These are phyloP conservation scores for Kodamaea hsintzibuensis DNA, from an alignment of 805 yeast genomes.

Conservation along the genomic window DNA sequence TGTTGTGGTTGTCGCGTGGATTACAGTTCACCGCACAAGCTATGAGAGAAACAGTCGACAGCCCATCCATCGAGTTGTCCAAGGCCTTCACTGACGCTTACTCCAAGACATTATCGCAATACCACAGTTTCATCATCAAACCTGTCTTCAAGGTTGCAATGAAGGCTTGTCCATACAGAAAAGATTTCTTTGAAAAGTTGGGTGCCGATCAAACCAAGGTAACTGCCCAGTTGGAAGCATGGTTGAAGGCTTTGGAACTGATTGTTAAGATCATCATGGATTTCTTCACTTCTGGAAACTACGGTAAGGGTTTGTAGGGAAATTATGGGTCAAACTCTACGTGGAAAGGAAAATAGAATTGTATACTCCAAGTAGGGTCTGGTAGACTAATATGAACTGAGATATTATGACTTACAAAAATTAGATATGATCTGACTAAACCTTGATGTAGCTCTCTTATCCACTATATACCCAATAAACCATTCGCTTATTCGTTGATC, in stretches of 20 bases:
- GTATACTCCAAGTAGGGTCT: too few species aligned
- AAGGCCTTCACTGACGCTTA: slow-evolving; percentile 85
- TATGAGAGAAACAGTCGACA: slow-evolving; percentile 73
- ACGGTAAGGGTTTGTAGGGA: slow-evolving; percentile 82
- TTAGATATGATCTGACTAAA: too few species aligned
- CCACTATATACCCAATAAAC: too few species aligned
- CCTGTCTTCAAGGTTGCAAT: slow-evolving; percentile 91
- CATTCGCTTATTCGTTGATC: slow-evolving; percentile 3
- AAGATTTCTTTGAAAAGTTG: slow-evolving; percentile 77
- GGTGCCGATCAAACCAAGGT: slow-evolving; percentile 77
- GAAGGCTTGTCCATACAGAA: slow-evolving; percentile 93
- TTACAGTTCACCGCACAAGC: slow-evolving; percentile 89
- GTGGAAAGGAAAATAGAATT: too few species aligned
- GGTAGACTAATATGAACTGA: too few species aligned
- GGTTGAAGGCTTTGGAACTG: slow-evolving; percentile 77
- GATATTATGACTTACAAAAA: too few species aligned
- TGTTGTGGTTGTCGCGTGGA: slow-evolving; percentile 84
- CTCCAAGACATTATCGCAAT: slow-evolving; percentile 73
- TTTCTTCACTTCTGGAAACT: slow-evolving; percentile 77
- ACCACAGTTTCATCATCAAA: slow-evolving; percentile 77
- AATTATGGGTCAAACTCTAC: not conserved
- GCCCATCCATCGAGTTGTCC: slow-evolving; percentile 64
- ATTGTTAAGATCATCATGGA: slow-evolving; percentile 73
- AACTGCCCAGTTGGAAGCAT: slow-evolving; percentile 57
- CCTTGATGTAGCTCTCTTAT: too few species aligned